Evolutionary conservation across 352 stramenopile genomes (phyloP).

Genomic region (Phytophthora cryptogea): DNA sequence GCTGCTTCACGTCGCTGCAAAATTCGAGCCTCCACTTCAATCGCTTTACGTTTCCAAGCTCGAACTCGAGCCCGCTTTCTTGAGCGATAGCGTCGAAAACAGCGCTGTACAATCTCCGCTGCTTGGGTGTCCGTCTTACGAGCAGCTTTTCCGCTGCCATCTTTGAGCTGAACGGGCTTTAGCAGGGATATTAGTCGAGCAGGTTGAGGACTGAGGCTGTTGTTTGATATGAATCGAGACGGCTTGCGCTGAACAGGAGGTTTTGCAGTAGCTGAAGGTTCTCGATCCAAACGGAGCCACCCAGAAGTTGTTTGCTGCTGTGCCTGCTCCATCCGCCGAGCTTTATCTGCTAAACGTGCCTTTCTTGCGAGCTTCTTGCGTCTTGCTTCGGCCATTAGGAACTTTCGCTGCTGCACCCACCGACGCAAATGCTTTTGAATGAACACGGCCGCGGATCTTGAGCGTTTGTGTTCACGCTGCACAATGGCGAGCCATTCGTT

Average conservation of each 20-base stretch:
- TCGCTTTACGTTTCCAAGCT: slow-evolving; percentile 33
- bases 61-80: slow-evolving; percentile 13
- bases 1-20: slow-evolving; percentile 31
- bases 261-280: background rate
- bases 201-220: slow-evolving; percentile 8
- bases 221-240: slow-evolving; percentile 2
- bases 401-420: slow-evolving; percentile 57
- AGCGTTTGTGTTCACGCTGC: slow-evolving; percentile 26
- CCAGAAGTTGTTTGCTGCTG: slow-evolving; percentile 1
- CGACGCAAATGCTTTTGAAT: slow-evolving; percentile 57
- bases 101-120: slow-evolving; percentile 33
- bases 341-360: slow-evolving; percentile 37
- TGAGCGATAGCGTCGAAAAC: slow-evolving; percentile 30
- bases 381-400: slow-evolving; percentile 29
- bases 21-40: slow-evolving; percentile 38
- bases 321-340: slow-evolving; percentile 3
- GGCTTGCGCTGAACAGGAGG: slow-evolving; percentile 1
- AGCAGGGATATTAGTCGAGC: slow-evolving; percentile 12
- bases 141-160: slow-evolving; percentile 4
- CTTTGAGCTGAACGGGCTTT: slow-evolving; percentile 17
- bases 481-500: slow-evolving; percentile 36
- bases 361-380: slow-evolving; percentile 37
- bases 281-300: background rate
- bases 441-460: slow-evolving; percentile 23
- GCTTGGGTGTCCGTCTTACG: slow-evolving; percentile 5